A percentile compares a stretch with the other conserved stretches of the same genome.
Conservation (phyloP, 805 yeast species). For the Kodamaea kakaduensis region DNA sequence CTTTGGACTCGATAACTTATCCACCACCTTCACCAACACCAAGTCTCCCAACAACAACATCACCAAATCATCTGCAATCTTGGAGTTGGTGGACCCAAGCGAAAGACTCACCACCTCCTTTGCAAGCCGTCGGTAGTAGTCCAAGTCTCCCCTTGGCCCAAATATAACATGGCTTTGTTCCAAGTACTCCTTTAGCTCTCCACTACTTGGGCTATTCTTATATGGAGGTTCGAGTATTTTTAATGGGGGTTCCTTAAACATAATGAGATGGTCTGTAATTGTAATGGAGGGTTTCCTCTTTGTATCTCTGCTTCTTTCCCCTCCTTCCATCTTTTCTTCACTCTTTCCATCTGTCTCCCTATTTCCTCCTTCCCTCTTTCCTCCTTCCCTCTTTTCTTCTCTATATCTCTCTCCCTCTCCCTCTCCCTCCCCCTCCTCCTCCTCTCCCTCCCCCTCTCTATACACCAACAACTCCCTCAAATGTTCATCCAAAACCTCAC, state of each 20-base stretch:
- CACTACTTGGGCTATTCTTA: slow-evolving; percentile 1
- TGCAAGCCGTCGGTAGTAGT: slow-evolving; percentile 23
- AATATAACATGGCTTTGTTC: slow-evolving; percentile 5
- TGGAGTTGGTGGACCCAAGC: slow-evolving; percentile 20
- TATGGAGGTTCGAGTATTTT: neutral
- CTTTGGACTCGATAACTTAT: slow-evolving; percentile 22
- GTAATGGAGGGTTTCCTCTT: no score
- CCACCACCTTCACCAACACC: slow-evolving; percentile 22
- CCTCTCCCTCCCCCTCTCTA: slow-evolving; percentile 6
- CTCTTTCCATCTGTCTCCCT: neutral
- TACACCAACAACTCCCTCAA: slow-evolving; percentile 14
- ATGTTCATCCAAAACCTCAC: slow-evolving; percentile 22
- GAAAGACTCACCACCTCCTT: slow-evolving; percentile 19
- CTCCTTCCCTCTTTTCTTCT: neutral
- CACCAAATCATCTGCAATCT: slow-evolving; percentile 22
- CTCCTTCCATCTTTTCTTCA: neutral
- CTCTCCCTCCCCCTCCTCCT: neutral
- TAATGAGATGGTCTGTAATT: no score
- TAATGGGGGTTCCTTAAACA: no score
- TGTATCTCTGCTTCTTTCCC: neutral
- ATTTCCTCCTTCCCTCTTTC: neutral
- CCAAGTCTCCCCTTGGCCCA: slow-evolving; percentile 4
- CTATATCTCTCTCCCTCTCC: neutral
- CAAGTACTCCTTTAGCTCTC: slow-evolving; percentile 5
- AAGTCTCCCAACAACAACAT: slow-evolving; percentile 27